Conservation (phyloP, 345 rosid genomes). For the Murraya paniculata region DNA sequence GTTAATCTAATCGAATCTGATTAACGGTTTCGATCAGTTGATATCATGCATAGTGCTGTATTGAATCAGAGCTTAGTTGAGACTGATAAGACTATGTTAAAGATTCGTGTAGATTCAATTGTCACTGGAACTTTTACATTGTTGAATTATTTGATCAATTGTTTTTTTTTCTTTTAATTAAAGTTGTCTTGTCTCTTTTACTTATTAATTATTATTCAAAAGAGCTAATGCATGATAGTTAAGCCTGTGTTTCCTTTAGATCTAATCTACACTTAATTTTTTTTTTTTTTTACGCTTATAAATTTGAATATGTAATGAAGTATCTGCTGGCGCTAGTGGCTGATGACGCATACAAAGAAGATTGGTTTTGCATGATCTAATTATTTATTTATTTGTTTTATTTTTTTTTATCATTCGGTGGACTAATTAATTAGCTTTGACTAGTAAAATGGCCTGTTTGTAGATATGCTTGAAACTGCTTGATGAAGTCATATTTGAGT, state of each 20-base stretch:
- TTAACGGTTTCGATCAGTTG: background rate
- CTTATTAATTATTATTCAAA: background rate
- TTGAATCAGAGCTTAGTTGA: slow-evolving; percentile 2
- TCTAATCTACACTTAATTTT: background rate
- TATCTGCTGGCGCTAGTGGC: background rate
- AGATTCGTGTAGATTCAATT: background rate
- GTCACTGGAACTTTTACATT: background rate
- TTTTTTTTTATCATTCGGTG: background rate
- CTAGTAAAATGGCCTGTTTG: background rate
- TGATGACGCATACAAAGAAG: background rate
- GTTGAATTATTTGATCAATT: no score
- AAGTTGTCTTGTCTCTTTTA: background rate
- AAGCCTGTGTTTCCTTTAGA: background rate
- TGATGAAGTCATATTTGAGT: background rate
- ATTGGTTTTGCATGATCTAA: background rate
- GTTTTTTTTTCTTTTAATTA: background rate
- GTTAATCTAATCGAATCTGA: background rate
- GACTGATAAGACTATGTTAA: background rate
- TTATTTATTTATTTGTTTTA: background rate
- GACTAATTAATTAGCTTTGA: background rate
- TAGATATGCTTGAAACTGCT: background rate
- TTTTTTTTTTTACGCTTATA: background rate
- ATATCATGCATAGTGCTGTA: slow-evolving; percentile 6
- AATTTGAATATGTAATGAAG: background rate
- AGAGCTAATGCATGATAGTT: background rate